A percentile compares a stretch with the other conserved stretches of the same genome.
phyloP scores from a whole-genome alignment of 2,329 filamentous ascomycete genomes.

The Fusarium guadeloupense region DNA sequence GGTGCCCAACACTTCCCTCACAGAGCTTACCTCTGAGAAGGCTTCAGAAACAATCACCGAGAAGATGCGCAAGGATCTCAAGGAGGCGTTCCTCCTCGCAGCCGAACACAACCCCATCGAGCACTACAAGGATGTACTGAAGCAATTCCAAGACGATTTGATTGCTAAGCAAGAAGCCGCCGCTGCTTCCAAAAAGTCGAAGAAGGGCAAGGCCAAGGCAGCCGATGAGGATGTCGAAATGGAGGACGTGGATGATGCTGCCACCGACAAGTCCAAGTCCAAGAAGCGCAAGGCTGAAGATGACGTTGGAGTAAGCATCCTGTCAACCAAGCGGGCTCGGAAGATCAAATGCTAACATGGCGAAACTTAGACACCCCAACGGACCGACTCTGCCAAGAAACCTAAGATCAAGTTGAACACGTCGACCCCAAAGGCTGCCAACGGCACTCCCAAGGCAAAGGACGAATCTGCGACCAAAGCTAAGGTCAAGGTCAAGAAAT shows the following conservation, averaged over 20 bases:
- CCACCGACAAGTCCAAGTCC: constrained; percentile 67
- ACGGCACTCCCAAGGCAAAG: constrained; percentile 59
- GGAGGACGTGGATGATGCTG: constrained; percentile 66
- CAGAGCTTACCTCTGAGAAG: constrained; percentile 77
- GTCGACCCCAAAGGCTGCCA: constrained; percentile 46
- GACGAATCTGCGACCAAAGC: constrained; percentile 63
- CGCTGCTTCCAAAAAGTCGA: constrained; percentile 53
- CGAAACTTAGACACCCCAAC: constrained; percentile 62
- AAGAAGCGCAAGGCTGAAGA: constrained; percentile 91
- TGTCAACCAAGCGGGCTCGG: not conserved
- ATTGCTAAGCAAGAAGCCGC: constrained; percentile 58
- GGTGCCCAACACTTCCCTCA: constrained; percentile 86
- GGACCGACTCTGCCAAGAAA: constrained; percentile 72
- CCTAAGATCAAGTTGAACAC: constrained; percentile 72
- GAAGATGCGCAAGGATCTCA: constrained; percentile 83
- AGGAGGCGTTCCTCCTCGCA: constrained; percentile 82
- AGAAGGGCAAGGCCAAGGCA: constrained; percentile 60
- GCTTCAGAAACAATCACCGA: constrained; percentile 74
- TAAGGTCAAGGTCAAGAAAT: constrained; percentile 64
- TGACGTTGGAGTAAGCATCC: constrained; percentile 60
- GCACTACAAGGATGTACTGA: constrained; percentile 84
- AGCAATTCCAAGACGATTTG: constrained; percentile 72
- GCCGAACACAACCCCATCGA: constrained; percentile 79
- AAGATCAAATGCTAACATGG: constrained; percentile 20
- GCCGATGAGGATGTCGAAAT: constrained; percentile 69